Conservation (phyloP, 169 alveolate species). For the Babesia ovata region DNA sequence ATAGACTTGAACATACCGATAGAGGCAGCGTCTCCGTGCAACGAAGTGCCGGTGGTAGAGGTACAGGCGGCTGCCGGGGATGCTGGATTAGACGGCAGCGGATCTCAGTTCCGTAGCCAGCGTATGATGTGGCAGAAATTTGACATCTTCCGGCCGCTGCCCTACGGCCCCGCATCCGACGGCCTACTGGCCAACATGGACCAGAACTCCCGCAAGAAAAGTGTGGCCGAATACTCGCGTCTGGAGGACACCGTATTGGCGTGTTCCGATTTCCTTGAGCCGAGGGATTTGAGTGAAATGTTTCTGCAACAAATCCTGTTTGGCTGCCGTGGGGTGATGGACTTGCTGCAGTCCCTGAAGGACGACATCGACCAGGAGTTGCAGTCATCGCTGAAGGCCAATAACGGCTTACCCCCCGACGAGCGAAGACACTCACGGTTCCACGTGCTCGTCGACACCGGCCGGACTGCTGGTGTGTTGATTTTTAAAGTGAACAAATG, state of each 20-base stretch:
- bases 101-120: constrained; percentile 40
- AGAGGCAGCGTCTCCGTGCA: background rate
- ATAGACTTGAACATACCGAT: constrained; percentile 3
- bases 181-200: constrained; percentile 23
- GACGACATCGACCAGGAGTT: constrained; percentile 12
- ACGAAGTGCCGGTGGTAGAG: constrained; percentile 22
- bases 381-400: background rate
- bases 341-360: constrained; percentile 20
- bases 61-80: constrained; percentile 19
- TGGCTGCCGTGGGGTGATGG: constrained; percentile 37
- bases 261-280: constrained; percentile 42
- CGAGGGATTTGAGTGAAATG: constrained; percentile 35
- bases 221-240: constrained; percentile 11
- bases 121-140: constrained; percentile 62
- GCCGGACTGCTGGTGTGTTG: constrained; percentile 21
- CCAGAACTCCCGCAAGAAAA: constrained; percentile 7
- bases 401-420: background rate
- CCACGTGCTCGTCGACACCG: constrained; percentile 56
- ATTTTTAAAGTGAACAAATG: constrained; percentile 16
- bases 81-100: background rate
- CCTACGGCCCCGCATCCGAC: constrained; percentile 35
- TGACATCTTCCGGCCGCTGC: constrained; percentile 53
- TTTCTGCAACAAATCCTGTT: constrained; percentile 41
- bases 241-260: constrained; percentile 32
- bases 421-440: constrained; percentile 9